Base-by-base conservation (phyloP, 768 basidiomycete species). In the Psilocybe cyanescens region DNA sequence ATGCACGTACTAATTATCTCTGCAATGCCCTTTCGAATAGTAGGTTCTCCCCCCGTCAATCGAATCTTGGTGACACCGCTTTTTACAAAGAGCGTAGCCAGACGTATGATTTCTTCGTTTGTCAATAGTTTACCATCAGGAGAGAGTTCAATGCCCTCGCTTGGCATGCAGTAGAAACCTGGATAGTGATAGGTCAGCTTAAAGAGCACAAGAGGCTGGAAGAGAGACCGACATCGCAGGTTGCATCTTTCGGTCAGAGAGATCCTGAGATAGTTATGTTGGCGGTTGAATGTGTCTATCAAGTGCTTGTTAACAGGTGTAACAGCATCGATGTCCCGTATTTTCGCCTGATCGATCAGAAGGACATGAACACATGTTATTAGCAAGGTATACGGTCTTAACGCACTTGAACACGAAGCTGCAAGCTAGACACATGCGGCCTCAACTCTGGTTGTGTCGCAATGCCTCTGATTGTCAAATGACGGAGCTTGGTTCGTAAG, bases 91-190 rank as follows among this genome's bases (percentile, higher is more conserved):
- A 96, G 75, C 16, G 80, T 74, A 4, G 91, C 90, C 1, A 94
- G 80, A 51, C 89, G 85, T 45, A 91, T 71, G 30, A 95, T 75
- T 71, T 96, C 93, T 54, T 87, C 83, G 63, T 94, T 87, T 0
- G 90, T 86, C 41, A 96, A 81, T 59, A 94, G 81, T 60, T 90
- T 81, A 8, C 79, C 78, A 35, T 78, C 76, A 2, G 92, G 94
- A 11, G 91, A 88, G 29, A 95, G 80, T 55, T 89, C 83, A 4
- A 95, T 77, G 33, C 93, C 92, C 69, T 90, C 86, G 55, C 81
- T 84, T 2, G 93, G 94, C 94, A 95, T 96, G 69, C 93, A 95
- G 71, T 96, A 96, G 68, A 94, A 94, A 67, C 93, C 92, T 95
- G 8, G 8, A 67, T 51, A 39, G 14, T 19, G 11, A 11, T 7